These are phyloP conservation scores for Picea engelmannii DNA, from an alignment of 83 land plant genomes.

Conservation along the genomic window DNA sequence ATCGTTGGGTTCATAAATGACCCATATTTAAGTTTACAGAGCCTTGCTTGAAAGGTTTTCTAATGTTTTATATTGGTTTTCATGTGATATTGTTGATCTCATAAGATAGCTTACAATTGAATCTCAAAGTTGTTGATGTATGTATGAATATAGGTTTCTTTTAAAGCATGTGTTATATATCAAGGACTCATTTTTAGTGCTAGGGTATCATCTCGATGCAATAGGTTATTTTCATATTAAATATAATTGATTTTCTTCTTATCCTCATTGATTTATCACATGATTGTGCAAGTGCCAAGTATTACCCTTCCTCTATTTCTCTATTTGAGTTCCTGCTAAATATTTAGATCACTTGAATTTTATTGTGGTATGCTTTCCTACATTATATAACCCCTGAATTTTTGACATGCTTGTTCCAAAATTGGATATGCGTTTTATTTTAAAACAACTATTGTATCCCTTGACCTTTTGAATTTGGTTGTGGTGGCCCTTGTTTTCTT, in stretches of 20 bases:
- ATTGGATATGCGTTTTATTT: not conserved
- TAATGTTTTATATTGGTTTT: not conserved
- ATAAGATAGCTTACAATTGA: not conserved
- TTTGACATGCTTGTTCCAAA: not conserved
- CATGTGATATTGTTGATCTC: not conserved
- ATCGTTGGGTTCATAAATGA: not conserved
- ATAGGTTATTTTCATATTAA: no score
- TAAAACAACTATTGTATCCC: not conserved
- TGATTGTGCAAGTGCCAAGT: not conserved
- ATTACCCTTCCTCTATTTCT: not conserved
- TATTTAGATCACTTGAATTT: not conserved
- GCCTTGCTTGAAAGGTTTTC: not conserved
- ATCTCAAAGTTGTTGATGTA: not conserved
- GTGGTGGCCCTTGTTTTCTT: not conserved
- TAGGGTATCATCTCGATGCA: no score
- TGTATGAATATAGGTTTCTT: not conserved
- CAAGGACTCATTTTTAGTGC: no score
- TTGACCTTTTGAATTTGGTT: not conserved
- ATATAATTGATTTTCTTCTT: no score
- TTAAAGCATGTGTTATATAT: no score
- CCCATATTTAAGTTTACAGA: not conserved
- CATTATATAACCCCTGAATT: not conserved
- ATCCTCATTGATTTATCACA: no score
- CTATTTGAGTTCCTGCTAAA: not conserved
- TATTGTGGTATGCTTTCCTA: not conserved